Conservation (phyloP, 352 stramenopile species). For the Phytophthora multivora region DNA sequence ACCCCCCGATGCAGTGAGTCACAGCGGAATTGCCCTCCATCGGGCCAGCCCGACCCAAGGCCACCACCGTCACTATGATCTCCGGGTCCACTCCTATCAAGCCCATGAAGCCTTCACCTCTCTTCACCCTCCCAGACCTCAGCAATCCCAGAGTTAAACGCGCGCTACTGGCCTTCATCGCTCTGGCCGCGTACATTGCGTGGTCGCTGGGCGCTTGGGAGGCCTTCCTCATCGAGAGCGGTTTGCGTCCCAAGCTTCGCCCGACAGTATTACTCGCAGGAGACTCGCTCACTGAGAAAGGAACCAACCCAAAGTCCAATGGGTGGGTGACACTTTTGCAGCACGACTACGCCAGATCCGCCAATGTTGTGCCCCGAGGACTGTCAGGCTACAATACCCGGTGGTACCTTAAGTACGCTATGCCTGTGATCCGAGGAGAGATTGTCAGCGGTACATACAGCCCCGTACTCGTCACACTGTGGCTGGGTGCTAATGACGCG, state of each 20-base stretch:
- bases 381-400: conserved; percentile 47
- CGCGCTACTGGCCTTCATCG: conserved; percentile 12
- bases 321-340: conserved; percentile 48
- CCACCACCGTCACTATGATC: conserved; percentile 10
- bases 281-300: conserved; percentile 54
- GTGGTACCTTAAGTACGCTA: conserved; percentile 45
- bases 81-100: conserved; percentile 7
- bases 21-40: conserved; percentile 4
- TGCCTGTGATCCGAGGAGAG: conserved; percentile 49
- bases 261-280: conserved; percentile 30
- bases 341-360: conserved; percentile 41
- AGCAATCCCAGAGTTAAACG: conserved; percentile 11
- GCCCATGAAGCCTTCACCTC: conserved; percentile 1
- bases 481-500: conserved; percentile 69
- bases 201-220: conserved; percentile 29
- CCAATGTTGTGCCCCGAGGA: conserved; percentile 48
- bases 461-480: conserved; percentile 55
- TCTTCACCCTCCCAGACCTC: conserved; percentile 2
- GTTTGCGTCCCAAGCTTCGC: conserved; percentile 23
- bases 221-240: conserved; percentile 20
- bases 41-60: conserved; percentile 2
- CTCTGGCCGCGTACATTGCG: conserved; percentile 22
- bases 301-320: conserved; percentile 27
- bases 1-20: conserved; percentile 3
- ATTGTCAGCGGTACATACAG: conserved; percentile 29